Base-by-base conservation (phyloP, 2,329 filamentous ascomycete genomes). In the Fusarium coicis region DNA sequence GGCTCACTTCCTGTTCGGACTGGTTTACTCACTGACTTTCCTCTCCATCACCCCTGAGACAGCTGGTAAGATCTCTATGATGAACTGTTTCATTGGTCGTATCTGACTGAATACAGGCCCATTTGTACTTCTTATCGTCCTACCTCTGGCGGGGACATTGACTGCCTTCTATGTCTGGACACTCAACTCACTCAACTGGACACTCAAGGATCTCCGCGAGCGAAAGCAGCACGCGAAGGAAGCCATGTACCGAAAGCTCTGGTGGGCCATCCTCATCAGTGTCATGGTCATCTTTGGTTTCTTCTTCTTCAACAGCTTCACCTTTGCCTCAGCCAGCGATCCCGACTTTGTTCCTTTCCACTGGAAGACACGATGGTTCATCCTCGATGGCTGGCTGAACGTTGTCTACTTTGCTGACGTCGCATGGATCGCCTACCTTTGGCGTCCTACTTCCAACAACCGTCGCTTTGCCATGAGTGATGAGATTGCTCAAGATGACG, bases 101-200 rank as follows among this genome's bases (percentile, higher is more conserved):
- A 66, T 68, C 74, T 82, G 73, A 75, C 77, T 52, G 39, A 15
- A 14, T 10, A 10, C 39, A 89, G 96, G 96, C 0, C 95, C 95
- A 2, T 90, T 98, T 55, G 93, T 99, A 9, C 90, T 99, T 10
- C 90, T 99, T 54, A 95, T 99, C 76, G 95, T 99, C 34, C 88
- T 99, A 21, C 96, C 96, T 2, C 88, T 99, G 28, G 95, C 96
- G 7, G 95, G 90, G 52, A 98, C 96, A 1, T 85, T 99, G 72
- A 99, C 96, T 23, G 95, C 93, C 16, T 99, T 99, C 83, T 99
- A 99, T 82, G 93, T 99, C 69, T 99, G 96, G 96, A 99, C 96
- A 1, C 88, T 99, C 73, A 98, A 98, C 85, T 97, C 95, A 28
- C 88, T 99, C 65, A 97, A 96, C 82, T 87, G 92, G 65, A 99